These are phyloP conservation scores for Neospermospora avenae DNA, from an alignment of 2,329 filamentous ascomycete genomes.

Conservation along the genomic window DNA sequence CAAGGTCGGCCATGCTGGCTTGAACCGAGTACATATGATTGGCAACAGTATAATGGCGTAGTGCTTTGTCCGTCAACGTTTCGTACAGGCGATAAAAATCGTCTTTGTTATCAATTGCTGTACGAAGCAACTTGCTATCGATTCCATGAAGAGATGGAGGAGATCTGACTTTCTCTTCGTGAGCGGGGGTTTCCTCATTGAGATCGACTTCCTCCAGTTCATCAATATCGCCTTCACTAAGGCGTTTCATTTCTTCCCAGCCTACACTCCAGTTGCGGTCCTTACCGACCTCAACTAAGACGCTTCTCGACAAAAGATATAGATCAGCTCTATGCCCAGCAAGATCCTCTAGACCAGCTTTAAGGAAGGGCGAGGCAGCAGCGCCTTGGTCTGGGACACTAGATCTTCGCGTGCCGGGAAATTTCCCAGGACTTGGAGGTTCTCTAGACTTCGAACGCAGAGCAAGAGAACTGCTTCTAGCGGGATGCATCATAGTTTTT, in stretches of 20 bases:
- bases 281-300: constrained; percentile 72
- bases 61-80: constrained; percentile 76
- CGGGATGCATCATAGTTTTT: constrained; percentile 69
- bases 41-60: constrained; percentile 79
- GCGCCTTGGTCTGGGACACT: constrained; percentile 40
- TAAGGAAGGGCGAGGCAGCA: constrained; percentile 47
- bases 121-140: constrained; percentile 53
- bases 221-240: constrained; percentile 35
- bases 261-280: constrained; percentile 72
- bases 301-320: constrained; percentile 73
- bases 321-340: constrained; percentile 81
- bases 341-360: constrained; percentile 72
- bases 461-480: constrained; percentile 59
- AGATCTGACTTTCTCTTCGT: not conserved
- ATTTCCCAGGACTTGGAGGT: constrained; percentile 51
- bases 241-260: constrained; percentile 59
- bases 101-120: constrained; percentile 57
- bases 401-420: constrained; percentile 46
- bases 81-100: constrained; percentile 68
- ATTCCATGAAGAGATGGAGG: constrained; percentile 43
- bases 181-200: constrained; percentile 31
- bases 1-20: constrained; percentile 77
- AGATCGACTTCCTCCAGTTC: constrained; percentile 59
- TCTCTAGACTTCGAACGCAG: constrained; percentile 41
- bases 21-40: constrained; percentile 75